Percentiles rank a stretch among this genome's conserved stretches.
Conservation (phyloP, 2,329 filamentous ascomycete genomes). For the Aurifilum marmelostoma region DNA sequence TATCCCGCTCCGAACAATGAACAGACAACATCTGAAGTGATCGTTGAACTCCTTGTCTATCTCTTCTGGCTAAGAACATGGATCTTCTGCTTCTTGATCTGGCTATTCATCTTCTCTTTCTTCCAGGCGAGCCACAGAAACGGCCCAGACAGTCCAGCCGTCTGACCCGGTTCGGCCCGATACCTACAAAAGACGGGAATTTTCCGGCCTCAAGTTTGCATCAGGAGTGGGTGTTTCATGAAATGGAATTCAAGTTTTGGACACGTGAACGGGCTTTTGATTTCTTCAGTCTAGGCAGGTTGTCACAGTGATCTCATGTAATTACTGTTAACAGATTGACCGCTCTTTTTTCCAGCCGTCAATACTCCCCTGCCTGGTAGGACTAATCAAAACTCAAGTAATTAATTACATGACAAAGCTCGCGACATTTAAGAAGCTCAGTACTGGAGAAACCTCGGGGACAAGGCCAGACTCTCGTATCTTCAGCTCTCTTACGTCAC, state of each 20-base stretch:
- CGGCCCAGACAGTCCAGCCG: background rate
- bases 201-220: background rate
- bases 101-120: background rate
- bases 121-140: background rate
- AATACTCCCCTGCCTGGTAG: background rate
- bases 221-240: background rate
- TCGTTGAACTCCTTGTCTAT: no score
- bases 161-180: conserved; percentile 14
- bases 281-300: background rate
- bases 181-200: no score
- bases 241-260: background rate
- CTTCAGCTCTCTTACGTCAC: background rate
- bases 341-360: background rate
- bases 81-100: background rate
- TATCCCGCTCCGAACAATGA: background rate
- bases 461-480: background rate
- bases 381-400: no score
- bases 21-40: background rate
- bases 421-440: background rate
- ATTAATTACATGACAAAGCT: background rate
- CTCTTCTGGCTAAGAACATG: no score
- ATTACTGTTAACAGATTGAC: no score
- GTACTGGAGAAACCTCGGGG: no score
- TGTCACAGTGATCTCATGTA: no score
- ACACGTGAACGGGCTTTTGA: background rate